Percentiles rank a stretch among this genome's conserved stretches.
Conservation (phyloP, 1,139 yeast species). For the Suhomyces coccinellae region DNA sequence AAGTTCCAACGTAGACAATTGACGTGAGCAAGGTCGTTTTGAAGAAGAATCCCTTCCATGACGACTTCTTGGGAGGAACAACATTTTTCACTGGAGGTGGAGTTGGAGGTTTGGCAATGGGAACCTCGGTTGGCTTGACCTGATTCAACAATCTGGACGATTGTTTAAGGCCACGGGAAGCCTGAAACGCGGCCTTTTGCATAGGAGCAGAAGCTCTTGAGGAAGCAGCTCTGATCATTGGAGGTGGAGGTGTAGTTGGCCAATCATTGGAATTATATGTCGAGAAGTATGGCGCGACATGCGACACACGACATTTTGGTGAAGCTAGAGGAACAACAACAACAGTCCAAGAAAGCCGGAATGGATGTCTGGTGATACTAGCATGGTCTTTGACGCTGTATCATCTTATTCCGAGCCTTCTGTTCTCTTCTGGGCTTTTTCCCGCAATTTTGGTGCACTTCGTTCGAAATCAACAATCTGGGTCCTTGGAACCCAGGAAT, state of each 20-base stretch:
- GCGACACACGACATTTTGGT: conserved; percentile 6
- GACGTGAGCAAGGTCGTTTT: conserved; percentile 32
- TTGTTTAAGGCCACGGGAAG: conserved; percentile 7
- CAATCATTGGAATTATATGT: conserved; percentile 9
- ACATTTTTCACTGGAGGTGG: conserved; percentile 7
- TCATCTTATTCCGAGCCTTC: no score
- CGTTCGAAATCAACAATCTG: no score
- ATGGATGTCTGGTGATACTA: no score
- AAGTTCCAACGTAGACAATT: conserved; percentile 40
- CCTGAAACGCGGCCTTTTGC: conserved; percentile 6
- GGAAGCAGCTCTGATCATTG: conserved; percentile 17
- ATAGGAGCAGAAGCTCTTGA: conserved; percentile 6
- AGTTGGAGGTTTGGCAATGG: conserved; percentile 9
- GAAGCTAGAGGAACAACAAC: neutral
- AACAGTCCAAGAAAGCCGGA: no score
- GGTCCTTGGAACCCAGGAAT: neutral
- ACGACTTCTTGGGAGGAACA: conserved; percentile 22
- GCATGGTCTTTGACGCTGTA: no score
- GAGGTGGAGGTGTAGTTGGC: conserved; percentile 8
- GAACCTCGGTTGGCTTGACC: conserved; percentile 4
- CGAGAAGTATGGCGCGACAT: conserved; percentile 4
- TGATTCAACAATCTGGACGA: conserved; percentile 2
- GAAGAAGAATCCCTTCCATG: conserved; percentile 36
- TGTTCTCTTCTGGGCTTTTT: neutral
- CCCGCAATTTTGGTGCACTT: neutral